phyloP scores from a whole-genome alignment of 176 grass and related monocot genomes.

The Avena insularis region DNA sequence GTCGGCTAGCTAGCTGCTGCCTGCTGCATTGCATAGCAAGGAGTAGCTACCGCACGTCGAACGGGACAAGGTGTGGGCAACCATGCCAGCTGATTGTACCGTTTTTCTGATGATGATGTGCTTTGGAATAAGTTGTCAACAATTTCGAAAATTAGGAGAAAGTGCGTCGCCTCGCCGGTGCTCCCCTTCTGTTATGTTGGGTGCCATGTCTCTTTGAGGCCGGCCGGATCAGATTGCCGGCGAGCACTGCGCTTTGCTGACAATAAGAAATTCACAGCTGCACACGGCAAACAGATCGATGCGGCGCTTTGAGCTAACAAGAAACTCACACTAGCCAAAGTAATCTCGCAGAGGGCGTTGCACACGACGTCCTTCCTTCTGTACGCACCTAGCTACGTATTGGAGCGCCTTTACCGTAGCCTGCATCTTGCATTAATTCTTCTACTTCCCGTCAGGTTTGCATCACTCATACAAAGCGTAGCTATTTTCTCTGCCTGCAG shows the following conservation, averaged over 20 bases:
- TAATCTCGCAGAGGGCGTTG: not conserved
- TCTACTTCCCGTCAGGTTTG: not conserved
- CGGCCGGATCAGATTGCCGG: not conserved
- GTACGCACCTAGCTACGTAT: not conserved
- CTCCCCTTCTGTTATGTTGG: not conserved
- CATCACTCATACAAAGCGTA: not conserved
- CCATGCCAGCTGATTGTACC: not conserved
- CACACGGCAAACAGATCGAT: not conserved
- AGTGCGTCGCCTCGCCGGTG: not conserved
- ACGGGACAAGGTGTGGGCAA: too few relatives aligned
- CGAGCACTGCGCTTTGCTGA: not conserved
- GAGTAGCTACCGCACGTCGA: too few relatives aligned
- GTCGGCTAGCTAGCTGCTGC: not conserved
- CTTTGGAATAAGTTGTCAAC: not conserved
- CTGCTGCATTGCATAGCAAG: not conserved
- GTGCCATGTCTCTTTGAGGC: not conserved
- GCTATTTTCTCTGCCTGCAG: not conserved
- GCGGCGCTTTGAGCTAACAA: not conserved
- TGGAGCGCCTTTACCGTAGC: not conserved
- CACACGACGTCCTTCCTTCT: too few relatives aligned
- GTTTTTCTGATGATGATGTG: not conserved
- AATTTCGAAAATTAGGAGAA: not conserved
- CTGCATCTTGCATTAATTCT: not conserved
- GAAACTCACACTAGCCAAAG: not conserved
- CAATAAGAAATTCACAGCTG: not conserved